phyloP scores from a whole-genome alignment of 352 stramenopile species.

The Globisporangium perplexum region DNA sequence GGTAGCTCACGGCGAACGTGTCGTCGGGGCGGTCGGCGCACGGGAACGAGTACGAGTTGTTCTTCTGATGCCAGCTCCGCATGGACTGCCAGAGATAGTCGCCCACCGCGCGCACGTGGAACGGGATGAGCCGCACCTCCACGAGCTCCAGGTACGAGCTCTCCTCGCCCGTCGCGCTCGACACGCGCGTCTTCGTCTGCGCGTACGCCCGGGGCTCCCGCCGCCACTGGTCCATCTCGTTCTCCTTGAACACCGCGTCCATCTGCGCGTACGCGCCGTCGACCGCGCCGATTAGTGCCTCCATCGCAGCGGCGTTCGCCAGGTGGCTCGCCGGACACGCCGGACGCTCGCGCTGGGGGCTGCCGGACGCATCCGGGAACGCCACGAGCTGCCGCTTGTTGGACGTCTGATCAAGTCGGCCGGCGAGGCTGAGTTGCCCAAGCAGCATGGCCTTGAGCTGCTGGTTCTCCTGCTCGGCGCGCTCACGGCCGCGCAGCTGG shows the following conservation, averaged over 20 bases:
- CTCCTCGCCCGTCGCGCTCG: not conserved
- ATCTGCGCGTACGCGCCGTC: constrained; percentile 5
- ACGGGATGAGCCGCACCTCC: constrained; percentile 14
- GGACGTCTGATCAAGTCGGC: constrained; percentile 9
- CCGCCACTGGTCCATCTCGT: constrained; percentile 4
- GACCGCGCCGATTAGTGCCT: constrained; percentile 6
- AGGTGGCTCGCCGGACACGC: not conserved
- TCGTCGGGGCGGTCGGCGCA: constrained; percentile 7
- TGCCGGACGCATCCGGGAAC: not conserved
- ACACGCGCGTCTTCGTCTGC: constrained; percentile 3
- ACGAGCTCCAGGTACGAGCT: constrained; percentile 10
- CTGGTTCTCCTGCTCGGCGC: constrained; percentile 12
- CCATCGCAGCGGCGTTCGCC: constrained; percentile 3
- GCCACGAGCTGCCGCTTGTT: constrained; percentile 16
- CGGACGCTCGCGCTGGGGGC: not conserved
- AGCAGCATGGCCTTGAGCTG: constrained; percentile 15
- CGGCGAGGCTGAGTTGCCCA: constrained; percentile 11
- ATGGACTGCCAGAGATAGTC: constrained; percentile 15
- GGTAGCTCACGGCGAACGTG: constrained; percentile 13
- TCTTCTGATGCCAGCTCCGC: constrained; percentile 9
- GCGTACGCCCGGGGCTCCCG: constrained; percentile 6
- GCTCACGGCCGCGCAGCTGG: constrained; percentile 6
- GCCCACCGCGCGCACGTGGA: constrained; percentile 5
- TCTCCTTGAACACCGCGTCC: constrained; percentile 6
- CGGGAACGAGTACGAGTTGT: constrained; percentile 6